Conservation (phyloP, 202 grass and related monocot species). For the Sporobolus alterniflorus region DNA sequence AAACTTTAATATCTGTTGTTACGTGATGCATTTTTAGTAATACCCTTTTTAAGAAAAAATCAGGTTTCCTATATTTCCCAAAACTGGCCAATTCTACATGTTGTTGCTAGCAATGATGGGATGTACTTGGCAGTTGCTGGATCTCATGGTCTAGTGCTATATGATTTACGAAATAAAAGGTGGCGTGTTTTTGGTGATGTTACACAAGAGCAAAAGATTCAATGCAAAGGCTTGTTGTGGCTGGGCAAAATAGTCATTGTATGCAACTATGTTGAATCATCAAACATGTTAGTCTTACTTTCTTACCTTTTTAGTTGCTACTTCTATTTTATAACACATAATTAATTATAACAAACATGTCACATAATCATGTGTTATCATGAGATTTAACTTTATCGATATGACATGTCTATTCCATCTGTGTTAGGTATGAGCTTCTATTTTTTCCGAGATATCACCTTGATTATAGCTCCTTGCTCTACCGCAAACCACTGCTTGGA, state of each 20-base stretch:
- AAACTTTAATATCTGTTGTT: slow-evolving; percentile 9
- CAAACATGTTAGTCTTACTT: slow-evolving; percentile 66
- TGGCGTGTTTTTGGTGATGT: slow-evolving; percentile 99
- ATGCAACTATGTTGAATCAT: slow-evolving; percentile 94
- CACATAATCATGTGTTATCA: slow-evolving; percentile 18
- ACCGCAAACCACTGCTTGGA: slow-evolving; percentile 82
- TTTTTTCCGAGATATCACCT: slow-evolving; percentile 99
- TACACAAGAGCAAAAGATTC: slow-evolving; percentile 99
- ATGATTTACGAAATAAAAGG: slow-evolving; percentile 93
- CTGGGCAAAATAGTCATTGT: slow-evolving; percentile 93
- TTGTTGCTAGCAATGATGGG: slow-evolving; percentile 89
- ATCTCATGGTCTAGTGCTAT: slow-evolving; percentile 83
- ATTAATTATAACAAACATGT: too few species aligned
- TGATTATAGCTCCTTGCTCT: slow-evolving; percentile 95
- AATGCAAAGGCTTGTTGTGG: slow-evolving; percentile 99
- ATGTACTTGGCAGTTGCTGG: slow-evolving; percentile 97
- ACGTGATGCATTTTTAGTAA: slow-evolving; percentile 4
- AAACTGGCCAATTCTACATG: slow-evolving; percentile 97
- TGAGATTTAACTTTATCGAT: slow-evolving; percentile 40
- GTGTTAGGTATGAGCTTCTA: slow-evolving; percentile 88
- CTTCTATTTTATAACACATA: slow-evolving; percentile 11
- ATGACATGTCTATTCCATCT: slow-evolving; percentile 41
- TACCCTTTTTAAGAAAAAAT: slow-evolving; percentile 20
- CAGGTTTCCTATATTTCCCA: slow-evolving; percentile 96
- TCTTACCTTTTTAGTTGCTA: slow-evolving; percentile 26